Conservation (phyloP, 805 yeast species). For the Wickerhamiella parazyma region DNA sequence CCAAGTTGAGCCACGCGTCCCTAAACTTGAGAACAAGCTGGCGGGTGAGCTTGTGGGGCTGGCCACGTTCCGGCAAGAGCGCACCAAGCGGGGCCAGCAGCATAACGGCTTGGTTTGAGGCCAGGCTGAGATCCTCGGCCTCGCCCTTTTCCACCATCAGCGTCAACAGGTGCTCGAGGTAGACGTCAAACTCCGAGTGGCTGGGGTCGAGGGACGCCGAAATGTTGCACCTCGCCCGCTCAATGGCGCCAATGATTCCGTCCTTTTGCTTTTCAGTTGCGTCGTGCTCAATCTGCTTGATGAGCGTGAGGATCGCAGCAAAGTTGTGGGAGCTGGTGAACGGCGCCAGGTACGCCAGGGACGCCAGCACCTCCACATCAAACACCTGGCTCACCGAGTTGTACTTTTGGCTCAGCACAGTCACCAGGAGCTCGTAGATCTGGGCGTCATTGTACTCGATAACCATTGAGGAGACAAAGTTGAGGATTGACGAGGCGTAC, state of each 20-base stretch:
- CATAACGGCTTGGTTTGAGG: conserved; percentile 55
- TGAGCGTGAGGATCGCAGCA: conserved; percentile 11
- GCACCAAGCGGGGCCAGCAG: conserved; percentile 63
- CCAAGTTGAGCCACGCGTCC: conserved; percentile 89
- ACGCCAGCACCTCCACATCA: conserved; percentile 26
- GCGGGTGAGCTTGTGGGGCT: conserved; percentile 36
- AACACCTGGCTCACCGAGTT: conserved; percentile 17
- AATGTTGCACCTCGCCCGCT: conserved; percentile 37
- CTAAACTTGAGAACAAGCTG: conserved; percentile 49
- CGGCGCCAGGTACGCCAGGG: conserved; percentile 20
- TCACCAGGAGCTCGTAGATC: conserved; percentile 62
- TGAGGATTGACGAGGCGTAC: conserved; percentile 15
- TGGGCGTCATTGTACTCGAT: conserved; percentile 36
- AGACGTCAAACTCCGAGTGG: conserved; percentile 39
- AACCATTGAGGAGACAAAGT: conserved; percentile 17
- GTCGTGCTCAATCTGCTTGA: conserved; percentile 15
- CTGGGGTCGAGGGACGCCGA: conserved; percentile 21
- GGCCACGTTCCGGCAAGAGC: conserved; percentile 47
- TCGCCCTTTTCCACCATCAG: conserved; percentile 69
- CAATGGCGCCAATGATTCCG: conserved; percentile 26
- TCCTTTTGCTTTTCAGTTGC: conserved; percentile 10
- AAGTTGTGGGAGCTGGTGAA: conserved; percentile 14
- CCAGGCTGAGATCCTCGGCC: conserved; percentile 19
- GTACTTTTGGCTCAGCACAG: conserved; percentile 45
- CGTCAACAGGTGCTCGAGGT: conserved; percentile 51